Conservation (phyloP, 1,139 yeast genomes). For the Yamadazyma spencermartinsiae region DNA sequence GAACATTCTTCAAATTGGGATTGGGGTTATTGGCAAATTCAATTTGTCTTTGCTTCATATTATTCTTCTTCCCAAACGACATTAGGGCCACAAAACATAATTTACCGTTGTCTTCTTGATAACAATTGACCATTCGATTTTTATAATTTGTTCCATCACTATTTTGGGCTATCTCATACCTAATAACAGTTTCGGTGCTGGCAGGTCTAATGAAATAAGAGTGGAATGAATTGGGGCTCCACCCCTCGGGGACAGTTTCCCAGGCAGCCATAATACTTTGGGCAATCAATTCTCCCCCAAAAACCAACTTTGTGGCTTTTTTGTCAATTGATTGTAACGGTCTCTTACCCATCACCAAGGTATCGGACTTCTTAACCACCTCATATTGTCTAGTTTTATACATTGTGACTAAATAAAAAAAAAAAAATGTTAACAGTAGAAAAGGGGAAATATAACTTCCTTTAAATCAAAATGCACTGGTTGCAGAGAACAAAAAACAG, state of each 20-base stretch:
- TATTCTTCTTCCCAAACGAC: slow-evolving; percentile 36
- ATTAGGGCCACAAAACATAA: slow-evolving; percentile 35
- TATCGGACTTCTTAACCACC: slow-evolving; percentile 16
- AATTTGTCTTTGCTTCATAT: slow-evolving; percentile 17
- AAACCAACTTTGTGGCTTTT: slow-evolving; percentile 23
- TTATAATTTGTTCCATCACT: slow-evolving; percentile 39
- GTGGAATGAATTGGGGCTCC: slow-evolving; percentile 41
- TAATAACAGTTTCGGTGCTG: slow-evolving; percentile 26
- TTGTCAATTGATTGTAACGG: slow-evolving; percentile 35
- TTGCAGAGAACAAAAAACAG: too few species aligned
- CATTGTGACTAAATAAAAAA: slow-evolving; percentile 9
- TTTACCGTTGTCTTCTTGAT: slow-evolving; percentile 29
- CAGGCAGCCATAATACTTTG: slow-evolving; percentile 43
- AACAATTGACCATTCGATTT: slow-evolving; percentile 37
- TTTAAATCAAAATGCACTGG: slow-evolving; percentile 4
- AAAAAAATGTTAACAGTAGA: not conserved
- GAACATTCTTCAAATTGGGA: slow-evolving; percentile 21
- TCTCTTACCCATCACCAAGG: slow-evolving; percentile 28
- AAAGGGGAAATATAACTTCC: not conserved
- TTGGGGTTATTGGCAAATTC: slow-evolving; percentile 9
- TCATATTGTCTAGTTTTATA: slow-evolving; percentile 20
- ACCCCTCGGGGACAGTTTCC: slow-evolving; percentile 23
- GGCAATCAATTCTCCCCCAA: slow-evolving; percentile 44
- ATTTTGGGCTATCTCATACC: slow-evolving; percentile 35
- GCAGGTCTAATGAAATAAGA: slow-evolving; percentile 45